phyloP scores from a whole-genome alignment of 371 early-diverging fungal species.

The Syncephalastrum sp. region DNA sequence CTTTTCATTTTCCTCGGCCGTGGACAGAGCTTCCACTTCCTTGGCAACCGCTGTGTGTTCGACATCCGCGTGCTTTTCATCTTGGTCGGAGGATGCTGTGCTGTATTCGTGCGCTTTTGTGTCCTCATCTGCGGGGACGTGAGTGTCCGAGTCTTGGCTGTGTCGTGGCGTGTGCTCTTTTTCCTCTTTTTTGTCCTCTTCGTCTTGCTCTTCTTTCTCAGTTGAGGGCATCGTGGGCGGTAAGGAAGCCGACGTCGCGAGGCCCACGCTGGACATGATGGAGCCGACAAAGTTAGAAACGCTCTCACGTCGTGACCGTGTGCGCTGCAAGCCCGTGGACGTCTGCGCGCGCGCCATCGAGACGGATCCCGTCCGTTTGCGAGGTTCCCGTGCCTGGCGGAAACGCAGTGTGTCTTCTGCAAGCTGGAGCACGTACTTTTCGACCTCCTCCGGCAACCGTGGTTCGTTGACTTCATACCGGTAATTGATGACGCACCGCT shows the following conservation, averaged over 20 bases:
- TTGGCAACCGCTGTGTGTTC: background rate
- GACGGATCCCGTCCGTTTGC: background rate
- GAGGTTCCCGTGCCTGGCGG: conserved; percentile 37
- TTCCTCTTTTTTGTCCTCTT: background rate
- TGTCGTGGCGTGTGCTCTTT: conserved; percentile 5
- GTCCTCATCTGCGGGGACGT: too few relatives aligned
- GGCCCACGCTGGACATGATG: conserved; percentile 23
- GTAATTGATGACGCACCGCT: conserved; percentile 70
- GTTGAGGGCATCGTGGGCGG: conserved; percentile 16
- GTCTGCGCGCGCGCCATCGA: conserved; percentile 15
- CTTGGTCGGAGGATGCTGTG: background rate
- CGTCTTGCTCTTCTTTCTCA: background rate
- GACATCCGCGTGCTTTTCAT: background rate
- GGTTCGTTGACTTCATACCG: conserved; percentile 83
- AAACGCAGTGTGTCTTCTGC: conserved; percentile 60
- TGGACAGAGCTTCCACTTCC: background rate
- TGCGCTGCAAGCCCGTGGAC: conserved; percentile 19
- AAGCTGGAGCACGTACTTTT: conserved; percentile 63
- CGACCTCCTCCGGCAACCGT: conserved; percentile 65
- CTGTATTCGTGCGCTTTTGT: background rate
- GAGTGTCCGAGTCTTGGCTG: too few relatives aligned
- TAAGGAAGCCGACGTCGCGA: conserved; percentile 18
- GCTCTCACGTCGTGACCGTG: conserved; percentile 29
- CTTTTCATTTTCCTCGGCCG: conserved; percentile 10
- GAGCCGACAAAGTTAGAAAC: conserved; percentile 28